Evolutionary conservation across 2,329 filamentous ascomycete genomes (phyloP).

Genomic region (Ophiostoma perfectum): DNA sequence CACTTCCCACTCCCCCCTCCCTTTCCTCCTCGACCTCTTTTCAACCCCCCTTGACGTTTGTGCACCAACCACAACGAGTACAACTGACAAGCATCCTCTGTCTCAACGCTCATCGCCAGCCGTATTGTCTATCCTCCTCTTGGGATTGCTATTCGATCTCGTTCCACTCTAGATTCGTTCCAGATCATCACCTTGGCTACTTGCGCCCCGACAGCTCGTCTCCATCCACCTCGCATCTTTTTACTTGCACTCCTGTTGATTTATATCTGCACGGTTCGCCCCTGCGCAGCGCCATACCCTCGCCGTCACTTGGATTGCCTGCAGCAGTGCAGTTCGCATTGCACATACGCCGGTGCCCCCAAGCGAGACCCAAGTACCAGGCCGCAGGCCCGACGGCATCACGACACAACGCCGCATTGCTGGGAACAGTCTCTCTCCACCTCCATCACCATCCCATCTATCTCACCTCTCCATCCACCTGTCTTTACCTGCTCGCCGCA

Average conservation of each 20-base stretch:
- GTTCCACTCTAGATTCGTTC: neutral
- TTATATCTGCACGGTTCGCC: neutral
- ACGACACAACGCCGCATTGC: conserved; percentile 55
- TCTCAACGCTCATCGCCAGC: neutral
- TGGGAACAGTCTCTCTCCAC: conserved; percentile 22
- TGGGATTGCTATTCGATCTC: neutral
- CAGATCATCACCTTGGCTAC: neutral
- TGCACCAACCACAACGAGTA: conserved; percentile 7
- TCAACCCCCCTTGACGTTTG: conserved; percentile 3
- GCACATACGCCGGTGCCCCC: conserved; percentile 18
- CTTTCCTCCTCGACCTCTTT: neutral
- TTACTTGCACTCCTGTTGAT: neutral
- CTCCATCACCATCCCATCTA: conserved; percentile 32
- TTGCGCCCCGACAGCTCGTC: neutral
- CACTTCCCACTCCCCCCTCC: conserved; percentile 9
- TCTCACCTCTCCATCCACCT: neutral
- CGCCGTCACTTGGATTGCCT: conserved; percentile 29
- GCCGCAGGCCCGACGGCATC: conserved; percentile 52
- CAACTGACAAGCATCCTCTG: neutral
- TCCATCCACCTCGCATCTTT: no score
- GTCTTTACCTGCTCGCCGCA: conserved; percentile 8
- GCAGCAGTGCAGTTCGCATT: conserved; percentile 29
- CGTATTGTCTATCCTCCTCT: neutral
- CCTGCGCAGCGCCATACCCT: conserved; percentile 23
- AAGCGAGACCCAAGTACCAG: conserved; percentile 16